Base-by-base conservation (phyloP, 441 rosid genomes). In the Populus hybrid region DNA sequence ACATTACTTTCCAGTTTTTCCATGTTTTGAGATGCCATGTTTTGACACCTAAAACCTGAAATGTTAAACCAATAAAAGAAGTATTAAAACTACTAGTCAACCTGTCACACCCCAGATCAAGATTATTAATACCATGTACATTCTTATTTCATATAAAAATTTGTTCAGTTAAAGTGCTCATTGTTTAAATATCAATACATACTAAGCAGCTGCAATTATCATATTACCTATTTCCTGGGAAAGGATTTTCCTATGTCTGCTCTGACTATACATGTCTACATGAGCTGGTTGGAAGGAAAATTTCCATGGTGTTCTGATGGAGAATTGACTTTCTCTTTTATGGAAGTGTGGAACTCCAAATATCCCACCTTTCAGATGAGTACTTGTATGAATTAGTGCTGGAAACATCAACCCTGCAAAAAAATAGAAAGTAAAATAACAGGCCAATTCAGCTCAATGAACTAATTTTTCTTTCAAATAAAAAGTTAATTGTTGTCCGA, bases 31-130 rank as follows among this genome's bases (percentile, higher is more conserved):
- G 82, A 77, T 67, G 92, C 76, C 77, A 82, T 77, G 69, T 67
- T 86, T 0, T 79, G 81, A 85, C 82, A 82, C 71, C 84, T 81
- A 74, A 77, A 85, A 67, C 85, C 97, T 93, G 81, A 78, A 85
- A 78, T 59, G 70, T 79, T 75, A 77, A 76, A 30, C 24, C 76
- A 79, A 79, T 53, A 75, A 70, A 61, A 75, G 67, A 20, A 57
- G 68, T 80, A 34, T 23, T 23, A 71, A 71, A 68, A 66, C 4
- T 69, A 28, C 70, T 61, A 69, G 46, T 21, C 18, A 74, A 80
- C 35, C 21, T 69, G 42, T 66, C 23, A 46, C 34, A 59, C 77
- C 69, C 23, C 7, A 34, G 38, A 73, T 66, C 70, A 76, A 64
- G 23, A 69, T 66, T 42, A n/a, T 67, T 4, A 57, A 69, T 40